Conservation (phyloP, 805 yeast genomes). For the Blastobotrys peoriensis region DNA sequence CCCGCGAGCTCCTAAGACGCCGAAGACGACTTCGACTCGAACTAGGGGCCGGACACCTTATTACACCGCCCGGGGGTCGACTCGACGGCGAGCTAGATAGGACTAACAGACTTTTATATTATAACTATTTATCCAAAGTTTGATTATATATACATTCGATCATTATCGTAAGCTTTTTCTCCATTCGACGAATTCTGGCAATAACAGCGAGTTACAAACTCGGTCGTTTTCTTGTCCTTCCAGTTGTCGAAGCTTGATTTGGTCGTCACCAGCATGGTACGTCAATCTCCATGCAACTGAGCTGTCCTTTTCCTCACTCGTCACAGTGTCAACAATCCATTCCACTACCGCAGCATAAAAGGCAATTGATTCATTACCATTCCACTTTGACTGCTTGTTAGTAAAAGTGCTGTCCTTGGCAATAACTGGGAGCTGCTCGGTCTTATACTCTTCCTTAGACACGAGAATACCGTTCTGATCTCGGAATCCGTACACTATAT, state of each 20-base stretch:
- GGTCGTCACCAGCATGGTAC: constrained; percentile 50
- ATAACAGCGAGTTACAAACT: constrained; percentile 39
- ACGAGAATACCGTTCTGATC: constrained; percentile 61
- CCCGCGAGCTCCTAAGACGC: neutral
- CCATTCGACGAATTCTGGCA: constrained; percentile 51
- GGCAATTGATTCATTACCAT: constrained; percentile 71
- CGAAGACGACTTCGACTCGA: neutral
- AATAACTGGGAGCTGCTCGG: constrained; percentile 65
- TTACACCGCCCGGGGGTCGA: neutral
- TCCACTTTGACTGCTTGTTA: constrained; percentile 34
- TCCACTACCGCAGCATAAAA: constrained; percentile 83
- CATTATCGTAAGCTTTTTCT: constrained; percentile 32
- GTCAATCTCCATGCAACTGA: constrained; percentile 45
- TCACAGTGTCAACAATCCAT: constrained; percentile 59
- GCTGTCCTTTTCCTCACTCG: constrained; percentile 40
- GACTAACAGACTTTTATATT: neutral
- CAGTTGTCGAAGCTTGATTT: constrained; percentile 48
- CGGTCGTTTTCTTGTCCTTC: constrained; percentile 34
- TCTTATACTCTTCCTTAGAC: constrained; percentile 66
- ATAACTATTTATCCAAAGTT: neutral
- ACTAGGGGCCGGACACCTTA: constrained; percentile 1
- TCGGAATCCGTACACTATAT: constrained; percentile 78
- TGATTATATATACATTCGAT: neutral
- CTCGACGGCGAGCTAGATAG: neutral
- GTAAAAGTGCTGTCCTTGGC: constrained; percentile 20